Base-by-base conservation (phyloP, 495 filamentous ascomycete genomes). In the Penicillium waksmanii region DNA sequence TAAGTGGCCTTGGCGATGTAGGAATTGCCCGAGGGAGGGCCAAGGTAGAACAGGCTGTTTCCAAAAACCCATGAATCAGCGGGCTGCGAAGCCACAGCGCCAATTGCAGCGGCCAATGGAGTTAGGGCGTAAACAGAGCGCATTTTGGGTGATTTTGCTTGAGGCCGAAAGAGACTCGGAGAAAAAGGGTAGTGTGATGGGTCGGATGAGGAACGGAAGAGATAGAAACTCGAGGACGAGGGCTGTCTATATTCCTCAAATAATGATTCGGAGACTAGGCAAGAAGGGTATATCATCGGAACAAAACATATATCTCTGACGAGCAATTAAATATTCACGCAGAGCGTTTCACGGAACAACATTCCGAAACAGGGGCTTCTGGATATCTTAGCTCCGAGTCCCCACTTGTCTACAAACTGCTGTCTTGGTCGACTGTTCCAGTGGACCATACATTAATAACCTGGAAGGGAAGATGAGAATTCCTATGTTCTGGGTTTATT, bases 1-100 rank as follows among this genome's bases (percentile, higher is more conserved):
- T 58, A 62, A n/a, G 63, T 66, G 2, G 63, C 63, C 52, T 66
- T 62, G 58, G 58, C 59, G 52, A 66, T 66, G 17, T 51, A 51
- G 12, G 58, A 42, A 42, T 50, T 53, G 23, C 56, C 56, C 3
- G 58, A 48, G 15, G 58, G 46, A 19, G 63, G 63, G 3, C 63
- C 63, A 36, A 55, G 49, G 42, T 59, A 66, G 59, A 66, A 66
- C 2, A 52, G 38, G 13, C 58, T 57, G 56, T 56, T 58, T n/a
- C 63, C 63, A 5, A 66, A 60, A 11, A 57, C 52, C 58, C 59
- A 66, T 15, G 52, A 53, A 55, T 66, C 63, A 40, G 56, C 35
- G 34, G 52, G 52, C 19, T 40, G 46, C 19, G 43, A 34, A 17
- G 58, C 63, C 51, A 57, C 40, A n/a, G 63, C 58, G 47, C 50